Percentiles rank a stretch among this genome's conserved stretches.
phyloP scores from a whole-genome alignment of 2,329 filamentous ascomycete species.

The Neobulgaria alba region DNA sequence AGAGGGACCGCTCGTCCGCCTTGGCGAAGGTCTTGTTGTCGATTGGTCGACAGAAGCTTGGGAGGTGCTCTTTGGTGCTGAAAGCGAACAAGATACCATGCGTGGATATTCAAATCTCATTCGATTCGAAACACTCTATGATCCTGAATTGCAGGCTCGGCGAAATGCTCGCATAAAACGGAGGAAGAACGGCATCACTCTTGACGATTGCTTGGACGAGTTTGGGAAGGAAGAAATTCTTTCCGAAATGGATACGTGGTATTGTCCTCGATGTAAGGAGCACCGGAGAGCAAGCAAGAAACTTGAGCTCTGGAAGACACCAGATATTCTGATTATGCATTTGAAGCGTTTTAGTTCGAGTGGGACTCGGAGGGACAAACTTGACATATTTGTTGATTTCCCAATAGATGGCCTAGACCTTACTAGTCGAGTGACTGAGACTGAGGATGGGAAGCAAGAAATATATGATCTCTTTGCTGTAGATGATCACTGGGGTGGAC shows the following conservation, averaged over 20 bases:
- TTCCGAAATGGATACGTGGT: conserved; percentile 95
- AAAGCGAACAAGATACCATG: conserved; percentile 35
- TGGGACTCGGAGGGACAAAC: conserved; percentile 76
- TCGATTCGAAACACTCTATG: conserved; percentile 34
- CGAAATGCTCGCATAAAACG: conserved; percentile 56
- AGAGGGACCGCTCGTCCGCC: conserved; percentile 60
- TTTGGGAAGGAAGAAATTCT: conserved; percentile 91
- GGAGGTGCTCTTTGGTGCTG: conserved; percentile 56
- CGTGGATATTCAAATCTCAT: conserved; percentile 54
- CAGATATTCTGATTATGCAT: conserved; percentile 90
- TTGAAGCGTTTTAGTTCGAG: conserved; percentile 90
- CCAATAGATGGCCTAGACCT: conserved; percentile 83
- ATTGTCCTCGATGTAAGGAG: conserved; percentile 92
- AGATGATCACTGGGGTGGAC: conserved; percentile 88
- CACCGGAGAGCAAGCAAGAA: conserved; percentile 90
- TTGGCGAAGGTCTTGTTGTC: conserved; percentile 77
- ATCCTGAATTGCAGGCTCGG: conserved; percentile 56
- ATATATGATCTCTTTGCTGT: conserved; percentile 92
- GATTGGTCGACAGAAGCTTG: conserved; percentile 72
- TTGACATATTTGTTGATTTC: conserved; percentile 86
- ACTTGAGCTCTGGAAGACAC: conserved; percentile 93
- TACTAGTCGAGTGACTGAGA: conserved; percentile 66
- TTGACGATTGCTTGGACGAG: conserved; percentile 88
- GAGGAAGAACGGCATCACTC: conserved; percentile 65
- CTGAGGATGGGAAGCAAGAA: conserved; percentile 71